Conservation (phyloP, 495 filamentous ascomycete genomes). For the Aspergillus sclerotioniger region DNA sequence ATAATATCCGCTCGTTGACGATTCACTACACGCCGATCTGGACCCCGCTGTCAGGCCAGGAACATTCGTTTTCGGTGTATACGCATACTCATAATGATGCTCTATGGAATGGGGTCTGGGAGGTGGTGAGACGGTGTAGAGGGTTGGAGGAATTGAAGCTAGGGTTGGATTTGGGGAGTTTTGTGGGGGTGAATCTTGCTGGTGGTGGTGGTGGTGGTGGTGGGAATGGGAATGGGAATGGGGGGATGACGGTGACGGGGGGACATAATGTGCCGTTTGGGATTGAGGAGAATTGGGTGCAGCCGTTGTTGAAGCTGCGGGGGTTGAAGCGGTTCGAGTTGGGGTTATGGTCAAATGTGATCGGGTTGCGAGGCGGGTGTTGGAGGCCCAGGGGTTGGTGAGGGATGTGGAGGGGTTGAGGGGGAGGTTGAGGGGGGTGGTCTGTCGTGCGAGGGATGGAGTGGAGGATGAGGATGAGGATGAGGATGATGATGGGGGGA, state of each 20-base stretch:
- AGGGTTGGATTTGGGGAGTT: not conserved
- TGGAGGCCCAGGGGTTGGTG: constrained; percentile 22
- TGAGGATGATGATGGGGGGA: not conserved
- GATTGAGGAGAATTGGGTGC: constrained; percentile 21
- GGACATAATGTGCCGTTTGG: not conserved
- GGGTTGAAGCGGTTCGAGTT: constrained; percentile 37
- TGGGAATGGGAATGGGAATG: not conserved
- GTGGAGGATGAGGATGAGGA: not conserved
- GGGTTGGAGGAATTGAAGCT: not conserved
- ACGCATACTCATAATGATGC: not conserved
- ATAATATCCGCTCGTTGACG: constrained; percentile 16
- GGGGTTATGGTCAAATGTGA: constrained; percentile 41
- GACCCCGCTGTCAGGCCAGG: not conserved
- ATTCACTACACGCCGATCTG: not conserved
- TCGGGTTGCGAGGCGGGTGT: constrained; percentile 23
- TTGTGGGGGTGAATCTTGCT: not conserved
- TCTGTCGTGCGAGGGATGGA: not conserved
- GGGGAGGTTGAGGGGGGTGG: not conserved
- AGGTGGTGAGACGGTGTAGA: not conserved
- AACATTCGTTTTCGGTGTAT: not conserved
- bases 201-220: not conserved
- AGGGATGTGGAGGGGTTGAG: not conserved
- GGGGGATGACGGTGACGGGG: not conserved
- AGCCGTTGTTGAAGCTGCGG: constrained; percentile 32
- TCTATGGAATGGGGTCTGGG: not conserved